Evolutionary conservation across 1,284 basidiomycete species (phyloP).

Genomic region (Ceratorhiza oryzae-sativae): DNA sequence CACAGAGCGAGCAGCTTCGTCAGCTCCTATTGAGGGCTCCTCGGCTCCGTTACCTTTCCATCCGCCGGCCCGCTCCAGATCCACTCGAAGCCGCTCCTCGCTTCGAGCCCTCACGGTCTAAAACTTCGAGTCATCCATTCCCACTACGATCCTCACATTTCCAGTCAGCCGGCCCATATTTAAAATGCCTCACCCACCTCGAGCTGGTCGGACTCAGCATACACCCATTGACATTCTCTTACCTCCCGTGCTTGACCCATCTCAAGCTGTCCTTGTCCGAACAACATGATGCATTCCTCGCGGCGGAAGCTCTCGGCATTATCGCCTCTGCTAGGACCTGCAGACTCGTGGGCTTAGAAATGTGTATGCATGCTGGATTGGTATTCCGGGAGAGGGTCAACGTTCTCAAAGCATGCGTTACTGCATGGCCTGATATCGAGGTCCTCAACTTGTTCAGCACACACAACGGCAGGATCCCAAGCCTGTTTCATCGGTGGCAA

Average conservation of each 20-base stretch:
- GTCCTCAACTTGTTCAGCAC: conserved; percentile 10
- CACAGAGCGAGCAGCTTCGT: conserved; percentile 18
- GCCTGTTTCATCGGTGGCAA: conserved; percentile 3
- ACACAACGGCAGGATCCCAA: neutral
- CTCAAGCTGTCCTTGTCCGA: conserved; percentile 3
- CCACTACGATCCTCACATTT: conserved; percentile 28
- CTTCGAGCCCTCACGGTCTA: conserved; percentile 24
- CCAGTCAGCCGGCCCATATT: neutral
- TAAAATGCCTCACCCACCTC: conserved; percentile 1
- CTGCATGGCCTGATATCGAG: conserved; percentile 5
- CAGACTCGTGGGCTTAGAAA: conserved; percentile 3
- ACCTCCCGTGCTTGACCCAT: conserved; percentile 13
- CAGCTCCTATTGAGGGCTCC: neutral
- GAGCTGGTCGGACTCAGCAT: conserved; percentile 15
- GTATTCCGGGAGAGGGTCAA: neutral
- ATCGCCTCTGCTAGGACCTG: neutral
- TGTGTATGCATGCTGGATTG: conserved; percentile 3
- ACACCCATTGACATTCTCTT: conserved; percentile 8
- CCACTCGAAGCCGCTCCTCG: conserved; percentile 1
- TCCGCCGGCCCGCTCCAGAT: conserved; percentile 17
- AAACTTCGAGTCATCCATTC: conserved; percentile 18
- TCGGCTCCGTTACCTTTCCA: conserved; percentile 22
- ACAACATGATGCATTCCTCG: conserved; percentile 13
- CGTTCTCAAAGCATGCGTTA: conserved; percentile 13
- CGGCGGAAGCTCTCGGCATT: conserved; percentile 7